Base-by-base conservation (phyloP, 2,329 filamentous ascomycete species). In the Cercospora janseana region DNA sequence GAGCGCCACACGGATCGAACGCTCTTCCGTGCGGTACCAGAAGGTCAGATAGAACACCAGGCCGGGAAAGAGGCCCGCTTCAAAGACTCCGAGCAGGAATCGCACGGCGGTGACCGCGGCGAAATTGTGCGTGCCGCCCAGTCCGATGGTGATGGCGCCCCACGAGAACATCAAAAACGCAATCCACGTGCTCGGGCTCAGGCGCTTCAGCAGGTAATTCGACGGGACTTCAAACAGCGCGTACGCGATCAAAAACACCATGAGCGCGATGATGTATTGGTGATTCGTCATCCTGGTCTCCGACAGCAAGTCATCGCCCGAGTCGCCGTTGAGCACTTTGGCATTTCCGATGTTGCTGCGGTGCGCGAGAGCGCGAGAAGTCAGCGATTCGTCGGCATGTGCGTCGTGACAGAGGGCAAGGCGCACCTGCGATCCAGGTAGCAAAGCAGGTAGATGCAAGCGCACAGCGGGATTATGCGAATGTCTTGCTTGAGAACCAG, bases 361-460 rank as follows among this genome's bases (percentile, higher is more conserved):
- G 31, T n/a, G n/a, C n/a, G n/a, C n/a, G 15, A 20, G 5, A 5
- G 28, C 15, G 4, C 10, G 12, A n/a, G 5, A 20, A n/a, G 10
- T 37, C 20, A 15, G 29, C 15, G 4, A 31, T 41, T 16, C 43
- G 80, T 4, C 10, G 28, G 15, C 4, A 31, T 10, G n/a, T n/a
- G n/a, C n/a, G n/a, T n/a, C n/a, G n/a, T n/a, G n/a, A n/a, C n/a
- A n/a, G n/a, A n/a, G n/a, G n/a, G n/a, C n/a, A n/a, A n/a, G n/a
- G n/a, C 31, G 15, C 7, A 40, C 35, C 35, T 40, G 35, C 35
- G 35, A 66, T 87, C 83, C 18, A 87, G 75, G 63, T 83, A 86
- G 67, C 80, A 84, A 16, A 87, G 74, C 37, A 87, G 74, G 65
- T 85, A 88, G 43, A 87, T 83, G 45, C 67, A 70, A 5, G 80